Evolutionary conservation across 805 yeast species (phyloP), one percentile per base, ranked within the genome.

Genomic region (Priceomyces castillae): DNA sequence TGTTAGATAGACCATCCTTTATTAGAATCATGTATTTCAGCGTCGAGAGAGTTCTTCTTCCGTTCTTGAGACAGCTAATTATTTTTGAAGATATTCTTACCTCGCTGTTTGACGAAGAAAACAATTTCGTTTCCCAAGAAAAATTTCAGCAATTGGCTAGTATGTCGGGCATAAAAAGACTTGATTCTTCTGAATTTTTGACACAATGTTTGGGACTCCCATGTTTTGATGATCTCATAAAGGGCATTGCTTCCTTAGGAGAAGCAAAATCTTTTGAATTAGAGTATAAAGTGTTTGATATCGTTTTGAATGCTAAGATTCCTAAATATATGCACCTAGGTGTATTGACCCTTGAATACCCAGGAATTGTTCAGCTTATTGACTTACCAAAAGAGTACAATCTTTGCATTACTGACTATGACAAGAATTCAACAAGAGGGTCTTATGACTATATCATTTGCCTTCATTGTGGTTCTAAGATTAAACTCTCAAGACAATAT

Each of bases 351-450:
- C 43, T 74, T 19, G 81, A 75, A 18, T 79, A 71, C 48, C 83
- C 87, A 4, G 82, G 82, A 10, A 69, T 73, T 5, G 64, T 79
- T 1, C 75, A 74, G 40, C 61, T 84, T 39, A 67, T 78, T 26
- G 74, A 76, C 38, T 57, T 84, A 36, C 84, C 89, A 10, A 47
- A 52, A 11, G 70, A 73, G 47, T 64, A 58, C 43, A 56, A 53
- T 41, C 48, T 54, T 5, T 58, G 72, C 40, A 48, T 54, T 10
- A 52, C 56, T 10, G 64, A 62, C 37, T 51, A 51, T 22, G 49
- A 52, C 22, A 47, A 39, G 22, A 42, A 47, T 26, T 34, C 40
- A 11, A 30, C 34, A 6, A 44, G 37, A 14, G 58, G 54, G 12
- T 41, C 52, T 3, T 50, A 52, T 28, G 67, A 63, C 17, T 48